A percentile compares a stretch with the other conserved stretches of the same genome.
Evolutionary conservation across 371 early-diverging fungal species (phyloP).

Genomic region (Apophysomyces ossiformis): DNA sequence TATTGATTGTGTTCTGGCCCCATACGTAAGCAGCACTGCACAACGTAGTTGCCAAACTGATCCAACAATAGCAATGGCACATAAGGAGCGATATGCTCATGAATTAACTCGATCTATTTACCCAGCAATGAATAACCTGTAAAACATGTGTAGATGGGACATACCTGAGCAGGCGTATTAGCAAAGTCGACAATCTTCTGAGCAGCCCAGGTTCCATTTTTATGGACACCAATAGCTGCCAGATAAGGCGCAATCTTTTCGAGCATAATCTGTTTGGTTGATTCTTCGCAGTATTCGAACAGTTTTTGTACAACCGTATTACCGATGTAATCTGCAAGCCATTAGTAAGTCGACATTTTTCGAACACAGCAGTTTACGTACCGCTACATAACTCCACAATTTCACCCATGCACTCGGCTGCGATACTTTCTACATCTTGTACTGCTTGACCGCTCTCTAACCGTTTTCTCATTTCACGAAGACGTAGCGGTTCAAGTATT

Average conservation of each 20-base stretch:
- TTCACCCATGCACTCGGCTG: constrained; percentile 64
- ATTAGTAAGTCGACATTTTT: not conserved
- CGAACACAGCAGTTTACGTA: constrained; percentile 16
- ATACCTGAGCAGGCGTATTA: constrained; percentile 38
- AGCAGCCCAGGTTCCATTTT: constrained; percentile 90
- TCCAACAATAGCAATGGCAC: constrained; percentile 80
- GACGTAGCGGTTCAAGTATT: constrained; percentile 75
- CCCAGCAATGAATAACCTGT: not conserved
- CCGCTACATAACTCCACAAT: constrained; percentile 47
- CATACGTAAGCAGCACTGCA: constrained; percentile 81
- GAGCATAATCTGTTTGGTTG: constrained; percentile 49
- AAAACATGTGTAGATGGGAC: not conserved
- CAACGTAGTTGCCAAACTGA: constrained; percentile 90
- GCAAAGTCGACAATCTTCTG: constrained; percentile 85
- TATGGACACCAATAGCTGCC: constrained; percentile 82
- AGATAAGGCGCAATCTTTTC: constrained; percentile 65
- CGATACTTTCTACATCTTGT: constrained; percentile 63
- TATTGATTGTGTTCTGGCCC: constrained; percentile 71
- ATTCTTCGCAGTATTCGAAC: constrained; percentile 64
- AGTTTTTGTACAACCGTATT: constrained; percentile 83
- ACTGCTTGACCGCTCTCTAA: constrained; percentile 65
- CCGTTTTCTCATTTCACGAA: constrained; percentile 86
- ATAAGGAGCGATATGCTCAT: constrained; percentile 58
- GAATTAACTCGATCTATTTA: constrained; percentile 25
- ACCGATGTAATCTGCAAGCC: constrained; percentile 81